Evolutionary conservation across 176 grass and related monocot genomes (phyloP).

Genomic region (Oryza coarctata): DNA sequence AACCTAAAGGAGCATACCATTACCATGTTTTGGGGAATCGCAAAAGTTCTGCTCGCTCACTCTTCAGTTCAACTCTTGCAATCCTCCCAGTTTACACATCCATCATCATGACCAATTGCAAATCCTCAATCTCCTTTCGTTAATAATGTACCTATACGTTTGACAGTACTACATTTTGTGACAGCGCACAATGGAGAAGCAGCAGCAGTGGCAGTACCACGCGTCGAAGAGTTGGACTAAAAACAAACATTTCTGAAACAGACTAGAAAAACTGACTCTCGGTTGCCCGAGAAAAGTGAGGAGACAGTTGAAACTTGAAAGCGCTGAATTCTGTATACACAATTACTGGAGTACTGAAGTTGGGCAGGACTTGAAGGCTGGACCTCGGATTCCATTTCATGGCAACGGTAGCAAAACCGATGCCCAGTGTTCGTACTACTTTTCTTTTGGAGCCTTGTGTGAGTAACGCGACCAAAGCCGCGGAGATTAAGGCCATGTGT

Average conservation of each 20-base stretch:
- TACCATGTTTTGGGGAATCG: neutral
- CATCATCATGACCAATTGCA: neutral
- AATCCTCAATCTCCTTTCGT: neutral
- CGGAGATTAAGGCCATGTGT: conserved; percentile 2
- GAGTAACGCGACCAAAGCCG: conserved; percentile 11
- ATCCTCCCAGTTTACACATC: neutral
- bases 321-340: neutral
- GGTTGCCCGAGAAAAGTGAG: neutral
- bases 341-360: neutral
- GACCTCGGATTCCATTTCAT: conserved; percentile 36
- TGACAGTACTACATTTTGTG: neutral
- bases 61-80: neutral
- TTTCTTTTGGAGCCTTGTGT: conserved; percentile 24
- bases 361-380: neutral
- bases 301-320: neutral
- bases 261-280: neutral
- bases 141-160: neutral
- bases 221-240: neutral
- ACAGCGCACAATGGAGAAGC: neutral
- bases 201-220: neutral
- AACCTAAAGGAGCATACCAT: conserved; percentile 4
- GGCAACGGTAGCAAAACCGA: conserved; percentile 22
- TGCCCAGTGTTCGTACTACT: neutral
- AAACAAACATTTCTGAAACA: neutral
- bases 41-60: neutral